Conservation (phyloP, 495 filamentous ascomycete species). For the Talaromyces ruber region DNA sequence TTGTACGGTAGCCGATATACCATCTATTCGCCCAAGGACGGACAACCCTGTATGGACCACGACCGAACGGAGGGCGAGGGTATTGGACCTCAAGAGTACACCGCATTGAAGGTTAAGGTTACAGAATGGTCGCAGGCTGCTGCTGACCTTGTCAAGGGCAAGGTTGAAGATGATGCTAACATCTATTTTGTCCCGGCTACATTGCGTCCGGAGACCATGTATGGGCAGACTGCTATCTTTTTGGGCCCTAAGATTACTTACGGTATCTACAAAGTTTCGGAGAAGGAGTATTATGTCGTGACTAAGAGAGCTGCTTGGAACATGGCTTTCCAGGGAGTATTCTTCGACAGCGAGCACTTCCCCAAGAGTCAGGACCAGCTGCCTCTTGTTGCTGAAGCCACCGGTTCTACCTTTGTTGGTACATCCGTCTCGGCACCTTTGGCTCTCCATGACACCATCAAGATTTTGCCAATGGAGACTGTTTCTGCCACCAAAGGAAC, state of each 20-base stretch:
- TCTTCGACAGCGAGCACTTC: slow-evolving; percentile 64
- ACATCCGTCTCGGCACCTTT: slow-evolving; percentile 82
- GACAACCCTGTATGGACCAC: slow-evolving; percentile 97
- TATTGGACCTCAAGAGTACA: slow-evolving; percentile 85
- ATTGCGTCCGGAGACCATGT: slow-evolving; percentile 95
- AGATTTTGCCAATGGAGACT: slow-evolving; percentile 90
- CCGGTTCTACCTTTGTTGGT: slow-evolving; percentile 75
- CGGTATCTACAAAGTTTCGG: slow-evolving; percentile 74
- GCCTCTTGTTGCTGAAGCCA: slow-evolving; percentile 50
- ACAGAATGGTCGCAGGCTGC: slow-evolving; percentile 76
- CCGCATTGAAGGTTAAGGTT: slow-evolving; percentile 80
- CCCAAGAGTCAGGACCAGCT: slow-evolving; percentile 51
- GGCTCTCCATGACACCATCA: slow-evolving; percentile 77
- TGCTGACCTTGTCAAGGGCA: slow-evolving; percentile 58
- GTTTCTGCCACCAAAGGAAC: slow-evolving; percentile 91
- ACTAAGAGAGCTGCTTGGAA: slow-evolving; percentile 86
- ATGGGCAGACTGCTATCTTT: slow-evolving; percentile 93
- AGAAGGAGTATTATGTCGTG: slow-evolving; percentile 78
- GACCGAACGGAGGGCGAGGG: slow-evolving; percentile 89
- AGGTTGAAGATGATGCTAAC: slow-evolving; percentile 71
- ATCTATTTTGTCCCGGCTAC: slow-evolving; percentile 90
- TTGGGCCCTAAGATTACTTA: slow-evolving; percentile 89
- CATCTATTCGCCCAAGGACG: slow-evolving; percentile 92
- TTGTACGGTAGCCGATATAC: slow-evolving; percentile 92
- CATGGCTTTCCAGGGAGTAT: slow-evolving; percentile 90